phyloP scores from a whole-genome alignment of 1,284 basidiomycete species.

The Heterobasidion parviporum region DNA sequence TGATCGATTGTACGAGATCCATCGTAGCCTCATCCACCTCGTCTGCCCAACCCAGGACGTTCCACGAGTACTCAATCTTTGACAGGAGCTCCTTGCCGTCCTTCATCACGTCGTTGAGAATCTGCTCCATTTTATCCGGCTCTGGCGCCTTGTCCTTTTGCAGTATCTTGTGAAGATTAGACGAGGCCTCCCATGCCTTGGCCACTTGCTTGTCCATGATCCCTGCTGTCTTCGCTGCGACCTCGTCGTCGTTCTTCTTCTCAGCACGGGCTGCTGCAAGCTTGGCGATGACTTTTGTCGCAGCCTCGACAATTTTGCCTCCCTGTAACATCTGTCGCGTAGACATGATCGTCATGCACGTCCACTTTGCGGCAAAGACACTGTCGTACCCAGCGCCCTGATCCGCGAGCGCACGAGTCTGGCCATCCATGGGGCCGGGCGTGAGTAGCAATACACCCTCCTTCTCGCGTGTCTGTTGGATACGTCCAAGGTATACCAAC shows the following conservation, averaged over 20 bases:
- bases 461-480: conserved; percentile 2
- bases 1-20: conserved; percentile 1
- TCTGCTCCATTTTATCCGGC: conserved; percentile 5
- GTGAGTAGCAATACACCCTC: neutral
- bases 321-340: conserved; percentile 5
- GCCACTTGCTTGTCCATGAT: conserved; percentile 6
- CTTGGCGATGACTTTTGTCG: conserved; percentile 1
- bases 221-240: conserved; percentile 2
- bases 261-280: conserved; percentile 4
- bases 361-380: conserved; percentile 3
- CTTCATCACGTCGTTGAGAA: neutral
- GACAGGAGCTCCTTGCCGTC: neutral
- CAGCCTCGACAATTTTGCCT: neutral
- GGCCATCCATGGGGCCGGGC: neutral
- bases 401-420: neutral
- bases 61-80: conserved; percentile 6
- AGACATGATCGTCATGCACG: conserved; percentile 8
- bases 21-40: conserved; percentile 4
- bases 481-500: conserved; percentile 6
- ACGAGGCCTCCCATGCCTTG: conserved; percentile 5
- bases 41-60: conserved; percentile 8
- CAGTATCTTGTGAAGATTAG: neutral
- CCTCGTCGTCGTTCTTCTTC: neutral
- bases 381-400: conserved; percentile 1
- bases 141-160: neutral